Conservation (phyloP, 2,329 filamentous ascomycete species). For the Colletotrichum destructivum region DNA sequence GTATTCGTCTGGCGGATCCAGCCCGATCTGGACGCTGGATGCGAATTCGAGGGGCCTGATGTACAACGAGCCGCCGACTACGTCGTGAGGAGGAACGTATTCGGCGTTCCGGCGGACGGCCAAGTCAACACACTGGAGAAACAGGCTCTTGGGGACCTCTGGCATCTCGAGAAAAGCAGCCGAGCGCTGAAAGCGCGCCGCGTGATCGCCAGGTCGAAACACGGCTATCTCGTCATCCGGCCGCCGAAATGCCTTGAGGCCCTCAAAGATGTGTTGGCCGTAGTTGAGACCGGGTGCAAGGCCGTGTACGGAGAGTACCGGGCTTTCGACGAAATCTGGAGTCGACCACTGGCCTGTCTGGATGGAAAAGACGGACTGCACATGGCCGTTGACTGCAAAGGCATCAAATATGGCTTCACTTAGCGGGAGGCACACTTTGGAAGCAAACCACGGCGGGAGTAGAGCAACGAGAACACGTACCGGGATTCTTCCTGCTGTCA, state of each 20-base stretch:
- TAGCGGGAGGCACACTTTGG: neutral
- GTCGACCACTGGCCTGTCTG: neutral
- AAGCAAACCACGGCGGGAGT: neutral
- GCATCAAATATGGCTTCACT: neutral
- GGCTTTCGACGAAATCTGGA: neutral
- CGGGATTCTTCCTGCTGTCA: neutral
- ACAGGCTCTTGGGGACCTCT: slow-evolving; percentile 70
- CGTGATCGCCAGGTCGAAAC: slow-evolving; percentile 11
- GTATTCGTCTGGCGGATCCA: slow-evolving; percentile 68
- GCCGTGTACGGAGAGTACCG: neutral
- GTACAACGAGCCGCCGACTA: slow-evolving; percentile 76
- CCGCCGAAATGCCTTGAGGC: neutral
- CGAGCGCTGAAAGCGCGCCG: slow-evolving; percentile 18
- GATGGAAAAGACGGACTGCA: neutral
- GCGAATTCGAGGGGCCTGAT: slow-evolving; percentile 77
- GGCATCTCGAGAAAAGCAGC: slow-evolving; percentile 69
- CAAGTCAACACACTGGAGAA: slow-evolving; percentile 70
- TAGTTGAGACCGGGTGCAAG: neutral
- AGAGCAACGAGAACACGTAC: neutral
- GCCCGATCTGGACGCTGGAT: slow-evolving; percentile 15
- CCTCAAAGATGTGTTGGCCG: neutral
- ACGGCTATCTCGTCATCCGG: neutral
- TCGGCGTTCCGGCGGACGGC: slow-evolving; percentile 77
- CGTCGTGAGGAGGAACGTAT: slow-evolving; percentile 75
- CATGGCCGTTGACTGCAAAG: neutral